Conservation (phyloP, 257 asterid genomes). For the Nicotiana benthamiana region DNA sequence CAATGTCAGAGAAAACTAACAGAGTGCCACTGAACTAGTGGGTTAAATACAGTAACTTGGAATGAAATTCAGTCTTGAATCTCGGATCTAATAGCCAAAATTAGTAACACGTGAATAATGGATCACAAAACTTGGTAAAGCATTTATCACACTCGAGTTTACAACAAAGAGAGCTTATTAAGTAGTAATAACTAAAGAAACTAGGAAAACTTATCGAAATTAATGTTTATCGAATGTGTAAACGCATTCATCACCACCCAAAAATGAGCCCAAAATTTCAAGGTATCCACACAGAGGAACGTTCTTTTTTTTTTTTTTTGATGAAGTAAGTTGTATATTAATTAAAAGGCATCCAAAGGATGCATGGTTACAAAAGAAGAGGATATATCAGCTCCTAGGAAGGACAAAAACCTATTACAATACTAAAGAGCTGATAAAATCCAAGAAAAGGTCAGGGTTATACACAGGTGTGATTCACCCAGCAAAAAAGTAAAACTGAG, state of each 20-base stretch:
- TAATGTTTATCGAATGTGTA: neutral
- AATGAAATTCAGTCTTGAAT: neutral
- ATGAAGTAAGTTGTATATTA: too few species aligned
- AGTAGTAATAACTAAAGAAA: neutral
- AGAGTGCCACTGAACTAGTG: neutral
- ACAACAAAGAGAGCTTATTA: neutral
- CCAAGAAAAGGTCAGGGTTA: too few species aligned
- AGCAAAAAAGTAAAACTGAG: too few species aligned
- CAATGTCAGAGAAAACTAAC: constrained; percentile 7
- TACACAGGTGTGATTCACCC: too few species aligned
- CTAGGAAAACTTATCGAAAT: neutral
- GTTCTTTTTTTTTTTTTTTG: too few species aligned
- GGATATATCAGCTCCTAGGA: too few species aligned
- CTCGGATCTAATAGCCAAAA: neutral
- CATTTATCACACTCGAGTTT: neutral
- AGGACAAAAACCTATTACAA: too few species aligned
- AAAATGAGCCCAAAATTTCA: neutral
- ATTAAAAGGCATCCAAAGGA: too few species aligned
- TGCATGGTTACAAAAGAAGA: too few species aligned
- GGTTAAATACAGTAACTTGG: neutral
- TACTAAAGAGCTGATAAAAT: too few species aligned
- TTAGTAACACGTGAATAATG: neutral
- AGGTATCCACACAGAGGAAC: neutral
- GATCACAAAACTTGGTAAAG: neutral
- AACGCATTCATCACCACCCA: neutral